Base-by-base conservation (phyloP, 2,329 filamentous ascomycete species). In the Cadophora luteo-olivacea region DNA sequence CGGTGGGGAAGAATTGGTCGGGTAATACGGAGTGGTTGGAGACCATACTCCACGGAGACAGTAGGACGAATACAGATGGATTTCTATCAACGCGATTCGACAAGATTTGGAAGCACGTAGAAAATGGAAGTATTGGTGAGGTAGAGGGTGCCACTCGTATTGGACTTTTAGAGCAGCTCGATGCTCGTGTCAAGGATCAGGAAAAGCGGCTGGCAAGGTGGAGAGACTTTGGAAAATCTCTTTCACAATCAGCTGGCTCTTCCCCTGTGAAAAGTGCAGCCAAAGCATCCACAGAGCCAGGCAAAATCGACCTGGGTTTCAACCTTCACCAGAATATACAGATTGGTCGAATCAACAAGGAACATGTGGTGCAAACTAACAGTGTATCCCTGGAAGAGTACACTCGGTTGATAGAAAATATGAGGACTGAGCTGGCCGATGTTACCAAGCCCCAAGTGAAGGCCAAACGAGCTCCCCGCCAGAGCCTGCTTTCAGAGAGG, bases 21-120 rank as follows among this genome's bases (percentile, higher is more conserved):
- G 94, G 93, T 1, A 88, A 90, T 75, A 87, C 90, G 68, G 85
- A 87, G 66, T 95, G 93, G 90, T 85, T 92, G 74, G 86, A 92
- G 60, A 84, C 87, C 1, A 81, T 97, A 24, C 78, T 96, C 0
- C 84, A 90, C 62, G 92, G 92, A 1, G 90, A 92, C 57, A 82
- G 83, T 24, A 82, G 82, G 8, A 80, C 83, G 1, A 82, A 82
- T 32, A 85, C 83, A 38, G 91, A 92, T 69, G 85, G 83, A 0
- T 81, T 96, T n/a, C 78, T 97, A 16, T 85, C 85, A 1, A 84
- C 85, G 45, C 83, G 87, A 0, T 96, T 94, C 71, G 86, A 92
- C 36, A 83, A 87, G 9, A 86, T 96, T 0, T 97, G 92, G 92
- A 80, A 84, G 6, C 84, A 87, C 55, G 86, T 93, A 2, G 87